These are phyloP conservation scores for Trichophyton schoenleinii DNA, from an alignment of 2,329 filamentous ascomycete species.

Conservation along the genomic window DNA sequence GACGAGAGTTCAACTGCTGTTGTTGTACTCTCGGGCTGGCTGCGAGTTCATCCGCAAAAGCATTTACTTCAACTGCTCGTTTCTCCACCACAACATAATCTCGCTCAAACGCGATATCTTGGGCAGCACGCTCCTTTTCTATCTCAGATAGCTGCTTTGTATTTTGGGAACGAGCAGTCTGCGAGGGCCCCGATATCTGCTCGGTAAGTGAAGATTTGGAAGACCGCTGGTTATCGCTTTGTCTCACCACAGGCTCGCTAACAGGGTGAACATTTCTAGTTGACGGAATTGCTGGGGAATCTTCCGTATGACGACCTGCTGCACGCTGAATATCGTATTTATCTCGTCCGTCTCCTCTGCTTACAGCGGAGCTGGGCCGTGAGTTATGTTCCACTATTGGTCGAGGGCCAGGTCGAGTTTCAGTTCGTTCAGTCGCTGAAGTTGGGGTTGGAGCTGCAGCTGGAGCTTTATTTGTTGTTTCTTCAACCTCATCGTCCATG, in stretches of 20 bases:
- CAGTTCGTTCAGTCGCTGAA: background rate
- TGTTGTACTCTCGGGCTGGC: constrained; percentile 58
- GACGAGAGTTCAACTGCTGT: constrained; percentile 37
- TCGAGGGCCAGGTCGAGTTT: background rate
- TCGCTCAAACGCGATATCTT: constrained; percentile 79
- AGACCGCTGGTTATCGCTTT: background rate
- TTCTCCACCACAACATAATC: constrained; percentile 97
- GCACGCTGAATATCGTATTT: background rate
- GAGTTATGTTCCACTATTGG: background rate
- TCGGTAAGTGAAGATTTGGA: background rate
- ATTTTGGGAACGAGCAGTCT: background rate
- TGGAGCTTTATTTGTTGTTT: constrained; percentile 7
- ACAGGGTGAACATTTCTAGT: background rate
- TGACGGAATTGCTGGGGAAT: background rate
- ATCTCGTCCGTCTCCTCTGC: background rate
- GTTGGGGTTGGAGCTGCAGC: constrained; percentile 8
- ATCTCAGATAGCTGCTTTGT: background rate
- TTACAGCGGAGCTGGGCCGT: background rate
- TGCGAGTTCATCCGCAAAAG: constrained; percentile 87
- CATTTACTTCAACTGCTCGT: constrained; percentile 88
- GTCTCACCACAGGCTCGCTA: background rate
- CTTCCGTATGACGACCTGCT: background rate
- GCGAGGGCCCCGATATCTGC: background rate
- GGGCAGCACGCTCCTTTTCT: constrained; percentile 48
- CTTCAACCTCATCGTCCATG: background rate